A percentile compares a stretch with the other conserved stretches of the same genome.
phyloP scores from a whole-genome alignment of 192 early-diverging fungal genomes.

The Ramicandelaber brevisporus region DNA sequence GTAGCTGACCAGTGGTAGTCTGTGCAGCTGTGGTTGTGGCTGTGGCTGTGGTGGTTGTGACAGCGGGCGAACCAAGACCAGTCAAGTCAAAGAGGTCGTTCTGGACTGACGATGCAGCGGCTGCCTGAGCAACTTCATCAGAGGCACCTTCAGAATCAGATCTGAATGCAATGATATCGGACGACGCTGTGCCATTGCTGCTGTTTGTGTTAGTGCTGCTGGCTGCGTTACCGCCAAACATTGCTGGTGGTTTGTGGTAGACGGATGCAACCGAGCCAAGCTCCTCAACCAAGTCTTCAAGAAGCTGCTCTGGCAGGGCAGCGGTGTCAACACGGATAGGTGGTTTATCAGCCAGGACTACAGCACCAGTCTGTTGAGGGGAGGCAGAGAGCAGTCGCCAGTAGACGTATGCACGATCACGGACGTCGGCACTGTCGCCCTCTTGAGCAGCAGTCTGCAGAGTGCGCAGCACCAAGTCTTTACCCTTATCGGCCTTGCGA shows the following conservation, averaged over 20 bases:
- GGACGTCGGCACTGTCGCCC: constrained; percentile 81
- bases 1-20: too few species aligned
- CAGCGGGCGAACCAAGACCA: too few species aligned
- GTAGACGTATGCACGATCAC: constrained; percentile 92
- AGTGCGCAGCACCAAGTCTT: constrained; percentile 66
- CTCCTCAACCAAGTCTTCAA: constrained; percentile 70
- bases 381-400: constrained; percentile 88
- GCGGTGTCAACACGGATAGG: constrained; percentile 43
- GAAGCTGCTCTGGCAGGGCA: constrained; percentile 36
- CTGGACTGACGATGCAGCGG: too few species aligned
- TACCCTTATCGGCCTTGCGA: constrained; percentile 59
- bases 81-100: too few species aligned
- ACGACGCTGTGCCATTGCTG: too few species aligned
- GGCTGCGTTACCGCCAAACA: constrained; percentile 30
- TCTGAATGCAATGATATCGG: too few species aligned
- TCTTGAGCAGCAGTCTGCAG: constrained; percentile 72
- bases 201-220: too few species aligned
- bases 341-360: constrained; percentile 74
- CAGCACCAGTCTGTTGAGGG: constrained; percentile 75
- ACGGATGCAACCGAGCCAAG: constrained; percentile 78
- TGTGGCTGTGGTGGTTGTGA: too few species aligned
- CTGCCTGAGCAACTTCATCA: too few species aligned
- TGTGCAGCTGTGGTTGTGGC: too few species aligned
- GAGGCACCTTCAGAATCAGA: too few species aligned
- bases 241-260: constrained; percentile 71